Base-by-base conservation (phyloP, 345 rosid genomes). In the Eucalyptus victrix region DNA sequence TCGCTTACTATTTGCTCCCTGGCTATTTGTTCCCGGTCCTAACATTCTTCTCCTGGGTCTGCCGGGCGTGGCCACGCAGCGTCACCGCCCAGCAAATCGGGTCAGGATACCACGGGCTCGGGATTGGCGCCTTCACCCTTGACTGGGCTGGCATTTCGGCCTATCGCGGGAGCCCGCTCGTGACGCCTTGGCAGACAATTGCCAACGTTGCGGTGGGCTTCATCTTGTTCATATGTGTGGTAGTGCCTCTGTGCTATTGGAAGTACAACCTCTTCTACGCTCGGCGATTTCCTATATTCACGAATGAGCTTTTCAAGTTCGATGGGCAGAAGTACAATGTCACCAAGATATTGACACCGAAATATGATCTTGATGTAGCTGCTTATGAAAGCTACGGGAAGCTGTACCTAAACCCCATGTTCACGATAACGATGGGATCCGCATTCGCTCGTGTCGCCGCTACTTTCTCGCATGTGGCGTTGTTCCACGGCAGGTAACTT, bases 121-220 rank as follows among this genome's bases (percentile, higher is more conserved):
- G 99, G 7, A 60, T 97, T 18, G 99, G 99, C 86, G 98, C 99
- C 15, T 96, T 97, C 89, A 95, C 97, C 76, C 94, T 98, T 50
- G 99, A 98, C 69, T 98, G 99, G 99, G 98, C 98, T 45, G 99
- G 98, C 44, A 95, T 97, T 91, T 94, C 98, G 9, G 99, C 99
- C 87, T 98, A 96, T 87, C 97, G 95, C 53, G 98, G 99, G 49
- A 96, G 97, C 90, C 99, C 99, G 8, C 94, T 98, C 88, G 98
- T 96, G 45, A 87, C 99, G 21, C 99, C 99, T 4, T 97, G 96
- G 97, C 91, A 95, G 65, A 95, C 99, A 76, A 95, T 97, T 89
- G 91, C 95, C 90, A 98, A 97, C 49, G 96, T 97, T 53, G 97
- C 95, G 30, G 87, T 95, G 54, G 99, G 99, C 51, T 98, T 98